Conservation (phyloP, 495 filamentous ascomycete species). For the Glutinoglossum americanum region DNA sequence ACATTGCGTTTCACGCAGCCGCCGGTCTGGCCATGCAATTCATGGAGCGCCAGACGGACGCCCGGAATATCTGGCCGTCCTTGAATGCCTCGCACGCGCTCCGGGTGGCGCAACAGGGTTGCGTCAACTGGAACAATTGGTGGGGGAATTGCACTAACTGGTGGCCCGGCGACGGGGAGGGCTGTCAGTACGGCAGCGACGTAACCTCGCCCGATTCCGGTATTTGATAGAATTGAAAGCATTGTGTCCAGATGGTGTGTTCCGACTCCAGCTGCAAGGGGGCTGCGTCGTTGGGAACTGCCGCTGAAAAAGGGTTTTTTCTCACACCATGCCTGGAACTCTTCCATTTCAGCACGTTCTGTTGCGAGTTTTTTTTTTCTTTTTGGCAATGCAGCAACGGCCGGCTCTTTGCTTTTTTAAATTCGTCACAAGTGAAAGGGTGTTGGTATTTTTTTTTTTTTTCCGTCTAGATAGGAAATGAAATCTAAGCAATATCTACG, state of each 20-base stretch:
- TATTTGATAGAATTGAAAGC: neutral
- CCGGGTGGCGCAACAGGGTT: constrained; percentile 5
- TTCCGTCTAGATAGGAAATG: neutral
- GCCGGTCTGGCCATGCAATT: constrained; percentile 2
- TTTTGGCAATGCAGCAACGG: neutral
- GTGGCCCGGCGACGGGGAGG: neutral
- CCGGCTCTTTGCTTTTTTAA: neutral
- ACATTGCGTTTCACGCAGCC: constrained; percentile 8
- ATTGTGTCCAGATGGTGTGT: neutral
- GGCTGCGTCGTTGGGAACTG: neutral
- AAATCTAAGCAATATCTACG: neutral
- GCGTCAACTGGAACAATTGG: constrained; percentile 7
- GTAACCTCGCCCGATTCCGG: neutral
- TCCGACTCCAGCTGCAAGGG: neutral
- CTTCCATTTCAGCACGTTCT: neutral
- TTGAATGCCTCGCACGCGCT: neutral
- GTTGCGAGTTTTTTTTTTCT: neutral
- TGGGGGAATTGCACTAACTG: constrained; percentile 5
- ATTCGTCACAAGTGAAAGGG: neutral
- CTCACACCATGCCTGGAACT: neutral
- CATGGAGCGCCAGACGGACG: constrained; percentile 7
- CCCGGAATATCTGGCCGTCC: neutral
- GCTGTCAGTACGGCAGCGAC: neutral
- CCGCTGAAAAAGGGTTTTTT: neutral
- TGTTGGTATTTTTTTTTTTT: neutral